Evolutionary conservation across 164 flowering plant species (phyloP).

Genomic region (Chimonanthus praecox): DNA sequence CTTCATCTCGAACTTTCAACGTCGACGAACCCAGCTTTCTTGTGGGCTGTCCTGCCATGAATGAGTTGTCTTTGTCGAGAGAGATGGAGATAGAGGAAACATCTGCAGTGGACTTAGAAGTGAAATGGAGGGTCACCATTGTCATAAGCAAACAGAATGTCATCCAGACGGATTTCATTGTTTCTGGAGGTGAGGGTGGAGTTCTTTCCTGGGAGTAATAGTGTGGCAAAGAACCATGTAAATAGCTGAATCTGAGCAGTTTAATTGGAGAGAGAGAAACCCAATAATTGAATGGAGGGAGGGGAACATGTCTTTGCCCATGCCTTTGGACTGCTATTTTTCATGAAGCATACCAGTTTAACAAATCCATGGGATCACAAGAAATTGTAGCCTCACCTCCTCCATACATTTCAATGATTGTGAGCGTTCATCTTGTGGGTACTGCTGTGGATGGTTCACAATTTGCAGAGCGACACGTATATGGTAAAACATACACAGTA

Average conservation of each 20-base stretch:
- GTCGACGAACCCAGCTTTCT: conserved; percentile 10
- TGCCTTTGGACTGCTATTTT: conserved; percentile 14
- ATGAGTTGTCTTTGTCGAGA: not conserved
- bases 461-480: too few species aligned
- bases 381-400: conserved; percentile 5
- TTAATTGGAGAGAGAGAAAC: conserved; percentile 12
- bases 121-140: conserved; percentile 14
- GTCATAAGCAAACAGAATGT: conserved; percentile 25
- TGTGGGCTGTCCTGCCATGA: conserved; percentile 13
- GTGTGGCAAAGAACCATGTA: conserved; percentile 8
- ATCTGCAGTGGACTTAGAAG: conserved; percentile 11
- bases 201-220: not conserved
- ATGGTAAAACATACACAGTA: too few species aligned
- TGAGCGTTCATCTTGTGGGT: not conserved
- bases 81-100: conserved; percentile 13
- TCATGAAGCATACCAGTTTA: not conserved
- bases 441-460: too few species aligned
- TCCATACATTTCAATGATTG: not conserved
- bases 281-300: conserved; percentile 22
- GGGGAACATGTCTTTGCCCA: conserved; percentile 32
- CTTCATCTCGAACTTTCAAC: not conserved
- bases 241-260: conserved; percentile 13
- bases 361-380: not conserved
- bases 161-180: conserved; percentile 25
- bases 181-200: not conserved